Evolutionary conservation across 148 eudicot genomes (phyloP).

Genomic region (Oxyria digyna): DNA sequence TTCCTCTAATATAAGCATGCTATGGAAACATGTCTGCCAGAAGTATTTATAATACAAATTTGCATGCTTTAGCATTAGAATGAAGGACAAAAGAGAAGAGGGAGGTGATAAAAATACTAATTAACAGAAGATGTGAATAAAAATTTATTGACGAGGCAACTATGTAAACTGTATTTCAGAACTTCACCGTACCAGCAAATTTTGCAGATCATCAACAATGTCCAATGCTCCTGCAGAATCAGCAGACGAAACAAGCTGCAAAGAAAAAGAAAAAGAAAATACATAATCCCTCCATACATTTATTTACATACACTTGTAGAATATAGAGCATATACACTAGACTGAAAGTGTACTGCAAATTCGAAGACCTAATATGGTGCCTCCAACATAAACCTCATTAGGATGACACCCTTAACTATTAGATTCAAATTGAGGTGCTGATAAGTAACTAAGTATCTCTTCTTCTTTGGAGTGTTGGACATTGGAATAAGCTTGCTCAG

Average conservation of each 20-base stretch:
- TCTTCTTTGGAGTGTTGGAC: too few relatives aligned
- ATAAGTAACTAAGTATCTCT: neutral
- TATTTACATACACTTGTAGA: neutral
- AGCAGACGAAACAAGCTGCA: slow-evolving; percentile 86
- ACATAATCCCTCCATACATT: neutral
- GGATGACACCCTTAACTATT: neutral
- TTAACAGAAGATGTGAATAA: neutral
- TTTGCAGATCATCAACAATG: slow-evolving; percentile 83
- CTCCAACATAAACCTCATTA: neutral
- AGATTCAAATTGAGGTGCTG: neutral
- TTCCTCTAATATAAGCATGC: neutral
- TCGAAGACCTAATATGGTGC: neutral
- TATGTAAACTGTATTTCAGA: neutral
- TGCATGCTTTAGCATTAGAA: neutral
- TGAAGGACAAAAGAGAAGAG: neutral
- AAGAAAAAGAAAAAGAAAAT: slow-evolving; percentile 14
- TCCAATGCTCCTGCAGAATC: slow-evolving; percentile 99
- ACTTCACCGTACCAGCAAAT: slow-evolving; percentile 54
- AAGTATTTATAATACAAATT: neutral
- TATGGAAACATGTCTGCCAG: neutral
- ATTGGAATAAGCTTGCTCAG: too few relatives aligned
- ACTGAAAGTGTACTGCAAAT: neutral
- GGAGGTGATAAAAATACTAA: neutral
- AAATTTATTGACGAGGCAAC: neutral
- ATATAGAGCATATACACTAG: neutral